Evolutionary conservation across 768 basidiomycete genomes (phyloP), one percentile per base, ranked within the genome.

Genomic region (Tylopilus subfusipes): DNA sequence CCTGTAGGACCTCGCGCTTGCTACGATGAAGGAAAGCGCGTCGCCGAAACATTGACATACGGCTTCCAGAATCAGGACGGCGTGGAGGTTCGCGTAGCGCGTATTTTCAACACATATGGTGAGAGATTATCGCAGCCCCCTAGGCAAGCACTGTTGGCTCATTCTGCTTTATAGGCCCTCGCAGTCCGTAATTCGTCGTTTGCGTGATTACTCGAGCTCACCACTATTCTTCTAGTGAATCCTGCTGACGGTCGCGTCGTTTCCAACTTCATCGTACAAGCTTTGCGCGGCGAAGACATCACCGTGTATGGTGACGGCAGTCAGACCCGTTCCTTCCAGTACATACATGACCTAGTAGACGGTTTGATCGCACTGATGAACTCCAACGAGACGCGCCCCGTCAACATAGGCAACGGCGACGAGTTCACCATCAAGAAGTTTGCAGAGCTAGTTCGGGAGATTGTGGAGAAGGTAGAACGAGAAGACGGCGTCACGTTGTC

Each of bases 21-120:
- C 73, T 99, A 99, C 68, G 97, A 99, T 67, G 97, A 99, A 74
- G 97, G 97, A 46, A 99, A 99, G 76, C 93, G 97, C 63, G 96
- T 98, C 36, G 96, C 97, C 38, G 97, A 99, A 75, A 97, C 96
- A 18, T 74, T 99, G 60, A 95, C 96, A 8, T 99, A 98, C 66
- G 95, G 95, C 38, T 98, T 89, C 79, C 88, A 91, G 60, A 81
- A 90, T 54, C 97, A 97, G 70, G 93, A 98, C 67, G 85, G 86
- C 52, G 95, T 99, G 56, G 91, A 98, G 62, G 92, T 98, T 50
- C 87, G 95, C 52, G 95, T 99, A 39, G 95, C 95, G 3, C 90
- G 97, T 60, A 99, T 99, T 64, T 99, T 99, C 82, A 99, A 99
- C 71, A 94, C 93, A 21, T 96, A 90, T 64, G 93, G 90, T 70